Percentiles rank a stretch among this genome's conserved stretches.
These are phyloP conservation scores for Bisporella sp. DNA, from an alignment of 2,329 filamentous ascomycete genomes.

Conservation along the genomic window DNA sequence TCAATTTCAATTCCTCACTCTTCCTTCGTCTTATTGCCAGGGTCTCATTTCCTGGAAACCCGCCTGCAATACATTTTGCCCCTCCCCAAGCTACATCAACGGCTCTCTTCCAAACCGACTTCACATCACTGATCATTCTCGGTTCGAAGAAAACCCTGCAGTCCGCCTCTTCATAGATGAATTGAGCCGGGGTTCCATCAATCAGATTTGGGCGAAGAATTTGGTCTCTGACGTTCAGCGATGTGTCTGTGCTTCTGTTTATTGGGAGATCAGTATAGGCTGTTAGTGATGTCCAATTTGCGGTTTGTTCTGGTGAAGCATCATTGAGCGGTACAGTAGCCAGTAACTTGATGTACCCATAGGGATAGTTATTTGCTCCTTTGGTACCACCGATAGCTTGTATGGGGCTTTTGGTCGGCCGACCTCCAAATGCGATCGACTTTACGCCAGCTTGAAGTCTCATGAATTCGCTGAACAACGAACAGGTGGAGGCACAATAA, in stretches of 20 bases:
- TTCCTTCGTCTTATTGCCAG: too few relatives aligned
- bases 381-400: slow-evolving; percentile 59
- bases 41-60: too few relatives aligned
- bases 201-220: slow-evolving; percentile 17
- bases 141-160: slow-evolving; percentile 54
- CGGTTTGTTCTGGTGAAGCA: too few relatives aligned
- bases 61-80: slow-evolving; percentile 26
- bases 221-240: slow-evolving; percentile 25
- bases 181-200: slow-evolving; percentile 44
- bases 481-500: slow-evolving; percentile 53
- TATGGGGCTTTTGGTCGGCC: slow-evolving; percentile 45
- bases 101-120: slow-evolving; percentile 42
- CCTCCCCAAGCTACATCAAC: slow-evolving; percentile 33
- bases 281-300: too few relatives aligned
- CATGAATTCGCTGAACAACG: slow-evolving; percentile 49
- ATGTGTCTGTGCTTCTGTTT: slow-evolving; percentile 29
- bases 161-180: slow-evolving; percentile 52
- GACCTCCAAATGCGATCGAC: slow-evolving; percentile 44
- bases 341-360: too few relatives aligned
- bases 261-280: slow-evolving; percentile 5
- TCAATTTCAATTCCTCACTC: too few relatives aligned
- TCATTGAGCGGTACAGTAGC: too few relatives aligned
- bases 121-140: slow-evolving; percentile 42
- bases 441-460: slow-evolving; percentile 38
- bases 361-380: slow-evolving; percentile 34